Evolutionary conservation across 2,329 filamentous ascomycete species (phyloP).

Genomic region (Lecanicillium sp.): DNA sequence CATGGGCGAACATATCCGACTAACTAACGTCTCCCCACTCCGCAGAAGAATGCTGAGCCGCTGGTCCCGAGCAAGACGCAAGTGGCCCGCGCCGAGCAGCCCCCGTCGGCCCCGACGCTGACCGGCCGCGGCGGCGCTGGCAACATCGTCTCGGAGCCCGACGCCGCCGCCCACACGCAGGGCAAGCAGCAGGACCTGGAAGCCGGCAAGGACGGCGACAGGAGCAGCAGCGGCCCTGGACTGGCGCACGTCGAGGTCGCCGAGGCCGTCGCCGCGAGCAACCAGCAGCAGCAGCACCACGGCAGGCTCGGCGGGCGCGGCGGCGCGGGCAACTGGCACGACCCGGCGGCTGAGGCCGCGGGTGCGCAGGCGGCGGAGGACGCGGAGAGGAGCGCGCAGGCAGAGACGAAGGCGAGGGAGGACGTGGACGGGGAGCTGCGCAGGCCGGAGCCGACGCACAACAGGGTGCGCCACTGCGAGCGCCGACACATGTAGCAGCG

Average conservation of each 20-base stretch:
- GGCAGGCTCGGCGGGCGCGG: slow-evolving; percentile 35
- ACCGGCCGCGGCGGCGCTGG: slow-evolving; percentile 51
- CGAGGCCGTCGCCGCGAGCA: not conserved
- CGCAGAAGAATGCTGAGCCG: not conserved
- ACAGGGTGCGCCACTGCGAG: not conserved
- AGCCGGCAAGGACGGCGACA: slow-evolving; percentile 21
- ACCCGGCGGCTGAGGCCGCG: slow-evolving; percentile 1
- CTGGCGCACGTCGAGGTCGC: no score
- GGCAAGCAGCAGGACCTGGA: slow-evolving; percentile 15
- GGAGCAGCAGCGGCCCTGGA: slow-evolving; percentile 23
- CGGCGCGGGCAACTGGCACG: slow-evolving; percentile 47
- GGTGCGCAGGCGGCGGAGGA: not conserved
- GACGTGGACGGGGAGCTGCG: slow-evolving; percentile 28
- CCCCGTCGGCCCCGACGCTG: slow-evolving; percentile 6
- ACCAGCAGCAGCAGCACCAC: slow-evolving; percentile 21
- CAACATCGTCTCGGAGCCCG: slow-evolving; percentile 37
- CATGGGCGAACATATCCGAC: not conserved
- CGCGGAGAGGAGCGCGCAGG: slow-evolving; percentile 16
- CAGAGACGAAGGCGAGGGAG: slow-evolving; percentile 26
- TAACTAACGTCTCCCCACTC: not conserved
- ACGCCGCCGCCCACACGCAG: slow-evolving; percentile 17
- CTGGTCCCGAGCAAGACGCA: not conserved
- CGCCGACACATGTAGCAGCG: not conserved
- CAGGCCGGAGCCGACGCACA: slow-evolving; percentile 18
- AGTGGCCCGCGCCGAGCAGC: not conserved